phyloP scores from a whole-genome alignment of 176 grass and related monocot genomes.

The Saccharum spontaneum region DNA sequence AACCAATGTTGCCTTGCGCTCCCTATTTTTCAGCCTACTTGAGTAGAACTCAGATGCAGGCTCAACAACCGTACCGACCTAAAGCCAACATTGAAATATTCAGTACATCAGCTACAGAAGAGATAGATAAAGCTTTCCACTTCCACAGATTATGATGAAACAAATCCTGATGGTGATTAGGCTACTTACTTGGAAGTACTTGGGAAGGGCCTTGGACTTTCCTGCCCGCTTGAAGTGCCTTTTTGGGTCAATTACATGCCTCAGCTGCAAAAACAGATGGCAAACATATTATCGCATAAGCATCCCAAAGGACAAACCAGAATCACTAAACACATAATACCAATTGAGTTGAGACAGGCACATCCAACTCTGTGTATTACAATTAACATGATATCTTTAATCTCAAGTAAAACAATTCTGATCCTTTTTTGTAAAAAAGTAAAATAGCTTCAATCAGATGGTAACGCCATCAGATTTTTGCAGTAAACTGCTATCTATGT shows the following conservation, averaged over 20 bases:
- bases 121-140: slow-evolving; percentile 2
- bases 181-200: slow-evolving; percentile 78
- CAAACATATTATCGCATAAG: slow-evolving; percentile 4
- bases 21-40: slow-evolving; percentile 77
- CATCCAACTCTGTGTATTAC: not conserved
- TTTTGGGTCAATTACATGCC: slow-evolving; percentile 89
- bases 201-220: slow-evolving; percentile 76
- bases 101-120: slow-evolving; percentile 19
- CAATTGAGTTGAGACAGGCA: not conserved
- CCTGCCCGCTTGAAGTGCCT: slow-evolving; percentile 84
- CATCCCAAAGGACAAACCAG: not conserved
- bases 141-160: not conserved
- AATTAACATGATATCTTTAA: not conserved
- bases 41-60: slow-evolving; percentile 83
- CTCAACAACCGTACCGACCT: slow-evolving; percentile 87
- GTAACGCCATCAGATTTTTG: not conserved
- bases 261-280: slow-evolving; percentile 64
- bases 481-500: not conserved
- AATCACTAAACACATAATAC: not conserved
- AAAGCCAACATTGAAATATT: slow-evolving; percentile 26
- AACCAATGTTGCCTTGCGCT: slow-evolving; percentile 68
- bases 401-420: not conserved
- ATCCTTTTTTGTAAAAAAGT: not conserved
- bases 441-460: slow-evolving; percentile 11
- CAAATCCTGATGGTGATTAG: not conserved